phyloP scores from a whole-genome alignment of 805 yeast genomes.

The Lipomyces yamanashiensis region DNA sequence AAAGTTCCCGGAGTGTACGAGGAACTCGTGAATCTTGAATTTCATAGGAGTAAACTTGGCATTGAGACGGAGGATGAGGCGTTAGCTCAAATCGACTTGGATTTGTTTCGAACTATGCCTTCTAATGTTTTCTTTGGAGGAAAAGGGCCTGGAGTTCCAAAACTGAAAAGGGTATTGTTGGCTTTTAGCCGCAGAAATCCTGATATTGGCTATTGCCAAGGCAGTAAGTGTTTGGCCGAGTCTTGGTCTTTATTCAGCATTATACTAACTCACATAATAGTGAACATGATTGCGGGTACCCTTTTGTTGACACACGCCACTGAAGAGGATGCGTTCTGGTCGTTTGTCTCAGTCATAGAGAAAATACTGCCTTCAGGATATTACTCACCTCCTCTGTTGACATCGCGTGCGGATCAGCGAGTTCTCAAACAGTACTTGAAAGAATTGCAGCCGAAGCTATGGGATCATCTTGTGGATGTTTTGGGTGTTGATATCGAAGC shows the following conservation, averaged over 20 bases:
- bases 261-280: background rate
- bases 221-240: conserved; percentile 40
- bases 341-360: conserved; percentile 53
- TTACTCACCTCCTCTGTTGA: conserved; percentile 47
- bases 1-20: conserved; percentile 56
- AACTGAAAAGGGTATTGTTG: conserved; percentile 53
- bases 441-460: conserved; percentile 50
- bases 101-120: conserved; percentile 61
- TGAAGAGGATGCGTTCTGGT: conserved; percentile 61
- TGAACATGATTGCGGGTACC: conserved; percentile 64
- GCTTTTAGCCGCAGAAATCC: conserved; percentile 57
- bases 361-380: conserved; percentile 54
- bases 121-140: conserved; percentile 57
- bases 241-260: background rate
- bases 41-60: conserved; percentile 24
- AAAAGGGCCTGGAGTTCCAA: conserved; percentile 60
- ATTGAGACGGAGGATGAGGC: conserved; percentile 43
- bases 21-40: conserved; percentile 38
- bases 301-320: conserved; percentile 51
- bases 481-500: conserved; percentile 54
- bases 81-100: conserved; percentile 57
- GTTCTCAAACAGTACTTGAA: conserved; percentile 48
- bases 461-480: conserved; percentile 45
- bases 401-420: conserved; percentile 51
- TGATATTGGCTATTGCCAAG: conserved; percentile 61